phyloP scores from a whole-genome alignment of 177 flowering plant species.

The Telopea speciosissima region DNA sequence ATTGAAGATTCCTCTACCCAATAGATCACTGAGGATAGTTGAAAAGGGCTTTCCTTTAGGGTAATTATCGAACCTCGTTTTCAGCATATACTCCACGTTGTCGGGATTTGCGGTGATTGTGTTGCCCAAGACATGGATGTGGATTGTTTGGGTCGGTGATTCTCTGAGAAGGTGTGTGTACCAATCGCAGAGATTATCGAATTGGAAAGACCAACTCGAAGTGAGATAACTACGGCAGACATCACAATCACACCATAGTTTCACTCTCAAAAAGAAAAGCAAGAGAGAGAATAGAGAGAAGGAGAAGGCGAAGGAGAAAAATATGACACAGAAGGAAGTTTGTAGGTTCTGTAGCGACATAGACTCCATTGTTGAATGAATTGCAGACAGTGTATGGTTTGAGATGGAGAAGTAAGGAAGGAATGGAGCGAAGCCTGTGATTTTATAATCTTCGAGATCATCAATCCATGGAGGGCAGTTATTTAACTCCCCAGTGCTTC shows the following conservation, averaged over 20 bases:
- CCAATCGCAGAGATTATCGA: slow-evolving; percentile 57
- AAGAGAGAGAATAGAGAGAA: background rate
- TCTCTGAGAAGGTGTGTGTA: slow-evolving; percentile 43
- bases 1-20: slow-evolving; percentile 75
- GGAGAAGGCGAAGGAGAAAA: background rate
- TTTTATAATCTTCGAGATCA: too few species aligned
- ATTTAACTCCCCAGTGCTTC: too few species aligned
- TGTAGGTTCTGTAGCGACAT: background rate
- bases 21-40: slow-evolving; percentile 51
- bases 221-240: slow-evolving; percentile 34
- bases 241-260: slow-evolving; percentile 48
- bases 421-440: background rate
- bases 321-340: background rate
- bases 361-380: slow-evolving; percentile 1
- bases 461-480: too few species aligned
- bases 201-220: slow-evolving; percentile 34
- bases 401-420: background rate
- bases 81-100: slow-evolving; percentile 67
- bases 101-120: slow-evolving; percentile 63
- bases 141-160: slow-evolving; percentile 52
- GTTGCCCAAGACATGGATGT: slow-evolving; percentile 46
- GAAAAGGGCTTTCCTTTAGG: slow-evolving; percentile 73
- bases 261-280: slow-evolving; percentile 17
- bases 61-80: slow-evolving; percentile 61
- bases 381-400: background rate